phyloP scores from a whole-genome alignment of 2,329 filamentous ascomycete genomes.

The Arthrobotrys conoides region DNA sequence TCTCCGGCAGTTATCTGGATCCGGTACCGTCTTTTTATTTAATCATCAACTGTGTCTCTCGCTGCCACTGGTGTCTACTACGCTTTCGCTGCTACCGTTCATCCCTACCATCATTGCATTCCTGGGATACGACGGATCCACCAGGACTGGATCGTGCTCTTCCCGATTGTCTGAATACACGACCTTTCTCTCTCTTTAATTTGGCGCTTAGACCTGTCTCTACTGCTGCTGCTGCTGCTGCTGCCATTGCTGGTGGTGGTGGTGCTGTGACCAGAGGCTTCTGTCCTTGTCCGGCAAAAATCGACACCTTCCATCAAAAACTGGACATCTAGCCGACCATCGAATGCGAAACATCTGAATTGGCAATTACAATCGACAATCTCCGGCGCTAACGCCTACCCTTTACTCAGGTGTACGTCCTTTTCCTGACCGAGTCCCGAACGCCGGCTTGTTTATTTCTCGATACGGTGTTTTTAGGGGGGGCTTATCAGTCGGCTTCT shows the following conservation, averaged over 20 bases:
- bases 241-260: background rate
- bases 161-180: conserved; percentile 41
- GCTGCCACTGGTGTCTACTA: conserved; percentile 21
- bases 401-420: conserved; percentile 42
- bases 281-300: conserved; percentile 32
- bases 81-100: background rate
- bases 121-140: conserved; percentile 16
- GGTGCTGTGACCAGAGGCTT: conserved; percentile 38
- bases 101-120: conserved; percentile 13
- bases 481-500: conserved; percentile 16
- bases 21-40: background rate
- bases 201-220: conserved; percentile 14
- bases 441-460: background rate
- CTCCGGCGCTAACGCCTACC: conserved; percentile 54
- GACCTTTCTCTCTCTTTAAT: conserved; percentile 4
- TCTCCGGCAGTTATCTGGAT: conserved; percentile 2
- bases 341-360: conserved; percentile 53
- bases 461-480: conserved; percentile 24
- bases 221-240: conserved; percentile 22
- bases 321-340: conserved; percentile 15
- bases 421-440: conserved; percentile 1
- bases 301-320: conserved; percentile 1
- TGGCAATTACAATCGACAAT: conserved; percentile 47
- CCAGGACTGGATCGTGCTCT: conserved; percentile 16
- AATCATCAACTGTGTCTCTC: background rate